Base-by-base conservation (phyloP, 2,329 filamentous ascomycete species). In the Aspergillus hortae region DNA sequence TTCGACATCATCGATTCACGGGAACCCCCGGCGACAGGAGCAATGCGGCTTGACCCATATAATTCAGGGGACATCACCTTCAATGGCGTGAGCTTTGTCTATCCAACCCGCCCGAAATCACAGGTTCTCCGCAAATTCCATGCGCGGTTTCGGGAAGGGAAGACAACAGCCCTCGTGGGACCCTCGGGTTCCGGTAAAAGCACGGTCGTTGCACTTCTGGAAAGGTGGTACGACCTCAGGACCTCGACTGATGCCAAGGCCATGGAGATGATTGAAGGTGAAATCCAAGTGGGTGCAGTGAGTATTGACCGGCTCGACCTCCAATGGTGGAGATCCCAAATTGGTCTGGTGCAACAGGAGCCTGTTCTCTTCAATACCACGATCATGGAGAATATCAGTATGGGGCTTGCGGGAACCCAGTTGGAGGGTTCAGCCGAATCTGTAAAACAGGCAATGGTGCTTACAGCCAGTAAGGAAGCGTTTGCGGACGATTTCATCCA, bases 401-500 rank as follows among this genome's bases (percentile, higher is more conserved):
- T 80, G 56, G 85, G 85, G 0, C 66, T 87, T 2, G 57, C 66
- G 11, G 69, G 65, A 2, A 68, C 68, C 0, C 42, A 62, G 44
- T 72, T 67, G 67, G 68, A 72, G 47, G 54, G 69, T 46, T 61
- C 64, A 27, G 53, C 60, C 4, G 67, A 67, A 3, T 59, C 40
- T 1, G 62, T 66, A 7, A 69, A 74, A 73, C 80, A 51, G 73
- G 80, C 47, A 75, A 78, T 44, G 62, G 77, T 88, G 4, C 77
- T 77, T 54, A 78, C 82, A 36, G 87, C 87, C 5, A 88, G 85
- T 56, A 75, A 76, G 41, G 84, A 88, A 61, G 81, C 85, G 0
- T 88, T 87, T 66, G 86, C 86, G 0, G 81, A 87, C 58, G 85
- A 88, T 51, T 89, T 87, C 60, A 85, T 89, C 51, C 77, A 81